Percentiles rank a stretch among this genome's conserved stretches.
Evolutionary conservation across 192 early-diverging fungal species (phyloP).

Genomic region (Linderina pennispora): DNA sequence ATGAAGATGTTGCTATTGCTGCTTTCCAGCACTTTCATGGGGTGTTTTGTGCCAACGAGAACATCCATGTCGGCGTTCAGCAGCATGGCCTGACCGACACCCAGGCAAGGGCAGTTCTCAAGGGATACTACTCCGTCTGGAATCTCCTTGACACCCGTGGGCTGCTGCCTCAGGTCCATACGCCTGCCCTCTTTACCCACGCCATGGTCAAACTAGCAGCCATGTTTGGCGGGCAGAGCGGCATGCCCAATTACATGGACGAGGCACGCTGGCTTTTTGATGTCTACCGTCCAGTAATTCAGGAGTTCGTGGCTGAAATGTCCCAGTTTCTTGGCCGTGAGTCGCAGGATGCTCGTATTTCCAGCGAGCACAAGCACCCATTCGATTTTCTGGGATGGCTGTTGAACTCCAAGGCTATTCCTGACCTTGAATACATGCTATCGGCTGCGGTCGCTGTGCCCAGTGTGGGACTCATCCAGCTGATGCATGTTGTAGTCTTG

Average conservation of each 20-base stretch:
- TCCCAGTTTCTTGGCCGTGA: constrained; percentile 55
- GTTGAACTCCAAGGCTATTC: constrained; percentile 58
- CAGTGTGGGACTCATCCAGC: constrained; percentile 89
- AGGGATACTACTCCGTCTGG: no score
- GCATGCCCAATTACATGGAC: constrained; percentile 88
- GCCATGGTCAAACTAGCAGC: no score
- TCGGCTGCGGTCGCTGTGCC: constrained; percentile 75
- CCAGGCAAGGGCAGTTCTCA: no score
- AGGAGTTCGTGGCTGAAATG: constrained; percentile 69
- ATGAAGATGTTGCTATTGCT: no score
- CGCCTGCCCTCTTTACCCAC: no score
- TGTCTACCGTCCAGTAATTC: constrained; percentile 68
- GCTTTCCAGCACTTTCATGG: no score
- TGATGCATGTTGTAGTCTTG: constrained; percentile 82
- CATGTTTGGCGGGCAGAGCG: constrained; percentile 94
- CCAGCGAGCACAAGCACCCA: constrained; percentile 55
- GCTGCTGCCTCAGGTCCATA: no score
- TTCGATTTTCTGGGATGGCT: constrained; percentile 82
- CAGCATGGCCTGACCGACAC: no score
- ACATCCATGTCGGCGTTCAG: no score
- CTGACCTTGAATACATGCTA: constrained; percentile 70
- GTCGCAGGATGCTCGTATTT: constrained; percentile 48
- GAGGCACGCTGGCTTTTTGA: constrained; percentile 70
- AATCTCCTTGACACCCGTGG: no score
- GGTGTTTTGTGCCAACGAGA: no score